Conservation (phyloP, 805 yeast genomes). For the Lachancea meyersii region DNA sequence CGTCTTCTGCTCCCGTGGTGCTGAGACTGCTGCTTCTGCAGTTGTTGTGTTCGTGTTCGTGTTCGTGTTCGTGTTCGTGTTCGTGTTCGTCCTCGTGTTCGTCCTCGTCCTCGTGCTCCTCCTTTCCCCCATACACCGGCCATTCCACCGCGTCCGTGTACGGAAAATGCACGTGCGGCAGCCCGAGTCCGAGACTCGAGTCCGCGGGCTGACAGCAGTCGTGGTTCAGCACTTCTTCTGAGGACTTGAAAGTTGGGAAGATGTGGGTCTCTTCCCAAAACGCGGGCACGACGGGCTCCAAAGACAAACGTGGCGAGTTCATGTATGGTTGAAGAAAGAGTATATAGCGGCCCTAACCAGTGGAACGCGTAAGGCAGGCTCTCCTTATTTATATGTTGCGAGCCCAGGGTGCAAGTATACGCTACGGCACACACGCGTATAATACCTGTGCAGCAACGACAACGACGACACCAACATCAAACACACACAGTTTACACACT, state of each 20-base stretch:
- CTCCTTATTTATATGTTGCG: too few species aligned
- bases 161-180: not conserved
- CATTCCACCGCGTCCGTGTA: not conserved
- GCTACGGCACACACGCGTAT: too few species aligned
- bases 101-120: not conserved
- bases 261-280: slow-evolving; percentile 7
- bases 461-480: too few species aligned
- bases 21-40: not conserved
- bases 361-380: too few species aligned
- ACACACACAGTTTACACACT: too few species aligned
- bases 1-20: not conserved
- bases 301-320: too few species aligned
- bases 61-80: not conserved
- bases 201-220: not conserved
- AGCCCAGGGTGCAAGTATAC: too few species aligned
- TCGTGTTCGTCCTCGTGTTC: not conserved
- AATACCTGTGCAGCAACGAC: too few species aligned
- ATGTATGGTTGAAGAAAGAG: not conserved
- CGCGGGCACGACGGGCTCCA: slow-evolving; percentile 4
- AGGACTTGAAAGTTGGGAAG: slow-evolving; percentile 7
- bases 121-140: too few species aligned
- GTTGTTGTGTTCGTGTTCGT: not conserved
- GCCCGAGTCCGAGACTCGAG: not conserved
- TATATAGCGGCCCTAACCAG: too few species aligned
- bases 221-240: slow-evolving; percentile 7